Evolutionary conservation across 2,329 filamentous ascomycete genomes (phyloP), one percentile per base, ranked within the genome.

Genomic region (Albifimbria verrucaria): DNA sequence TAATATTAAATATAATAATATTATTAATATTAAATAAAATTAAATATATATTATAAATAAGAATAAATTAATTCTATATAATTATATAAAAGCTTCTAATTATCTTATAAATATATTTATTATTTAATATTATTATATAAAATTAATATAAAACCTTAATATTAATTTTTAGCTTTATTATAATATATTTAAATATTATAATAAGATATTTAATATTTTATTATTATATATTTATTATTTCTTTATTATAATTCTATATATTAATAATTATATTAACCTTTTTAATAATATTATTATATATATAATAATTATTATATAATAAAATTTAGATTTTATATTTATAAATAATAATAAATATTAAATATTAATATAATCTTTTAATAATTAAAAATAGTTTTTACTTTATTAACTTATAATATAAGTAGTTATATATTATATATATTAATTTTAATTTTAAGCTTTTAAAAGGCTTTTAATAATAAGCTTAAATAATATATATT

Each of bases 131-230:
- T 4, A 20, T 18, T 49, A 20, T 46, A 17, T 46, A 46, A 11
- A 10, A 11, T 21, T 46, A 36, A 18, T 21, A n/a, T 21, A 18
- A n/a, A 11, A 39, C 28, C 32, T 18, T 22, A n/a, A n/a, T 28
- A 47, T 32, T 32, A 22, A 18, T 20, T 18, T 22, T 22, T 44
- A 25, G 23, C 32, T 48, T 12, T 42, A 36, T 51, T 50, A 36
- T n/a, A 45, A 45, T 45, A 45, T 48, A 48, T 48, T 48, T 48
- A 48, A 10, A 48, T 22, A 22, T 22, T 21, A 48, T 23, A 23
- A n/a, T 22, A 25, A 48, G n/a, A 22, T 48, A 23, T 48, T 21
- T 23, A 48, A 48, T 21, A 11, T 11, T 48, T 21, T 22, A 48
- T 32, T 32, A 9, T 15, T 32, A 9, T 32, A 32, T 32, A 32